These are phyloP conservation scores for Hysterangium stoloniferum DNA, from an alignment of 768 basidiomycete species.

Conservation along the genomic window DNA sequence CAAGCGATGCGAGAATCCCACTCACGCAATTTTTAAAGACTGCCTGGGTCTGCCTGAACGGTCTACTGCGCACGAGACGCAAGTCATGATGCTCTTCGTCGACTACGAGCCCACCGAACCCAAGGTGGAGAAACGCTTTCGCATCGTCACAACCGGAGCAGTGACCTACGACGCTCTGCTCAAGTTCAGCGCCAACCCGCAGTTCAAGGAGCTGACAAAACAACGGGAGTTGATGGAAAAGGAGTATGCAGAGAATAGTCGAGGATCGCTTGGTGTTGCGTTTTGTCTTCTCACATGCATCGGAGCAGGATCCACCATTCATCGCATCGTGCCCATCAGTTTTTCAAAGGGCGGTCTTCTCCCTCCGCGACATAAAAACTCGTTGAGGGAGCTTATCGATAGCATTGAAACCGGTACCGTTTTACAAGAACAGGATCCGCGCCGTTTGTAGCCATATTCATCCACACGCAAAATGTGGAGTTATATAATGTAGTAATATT, in stretches of 20 bases:
- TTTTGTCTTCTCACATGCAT: not conserved
- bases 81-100: not conserved
- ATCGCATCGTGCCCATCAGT: not conserved
- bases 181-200: not conserved
- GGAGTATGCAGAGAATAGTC: not conserved
- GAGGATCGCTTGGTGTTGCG: not conserved
- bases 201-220: not conserved
- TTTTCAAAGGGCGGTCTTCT: not conserved
- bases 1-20: not conserved
- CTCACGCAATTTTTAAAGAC: not conserved
- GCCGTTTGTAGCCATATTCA: too few species aligned
- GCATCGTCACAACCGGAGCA: not conserved
- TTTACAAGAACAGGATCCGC: too few species aligned
- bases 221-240: not conserved
- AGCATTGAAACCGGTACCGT: not conserved
- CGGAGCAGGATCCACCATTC: not conserved
- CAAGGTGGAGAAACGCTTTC: not conserved
- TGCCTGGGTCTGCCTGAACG: not conserved
- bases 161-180: not conserved
- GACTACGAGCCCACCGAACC: not conserved
- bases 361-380: not conserved
- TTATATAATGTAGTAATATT: too few species aligned
- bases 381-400: not conserved
- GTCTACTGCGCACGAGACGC: not conserved
- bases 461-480: too few species aligned